phyloP scores from a whole-genome alignment of 768 basidiomycete genomes.

The Lactifluus subvellereus region DNA sequence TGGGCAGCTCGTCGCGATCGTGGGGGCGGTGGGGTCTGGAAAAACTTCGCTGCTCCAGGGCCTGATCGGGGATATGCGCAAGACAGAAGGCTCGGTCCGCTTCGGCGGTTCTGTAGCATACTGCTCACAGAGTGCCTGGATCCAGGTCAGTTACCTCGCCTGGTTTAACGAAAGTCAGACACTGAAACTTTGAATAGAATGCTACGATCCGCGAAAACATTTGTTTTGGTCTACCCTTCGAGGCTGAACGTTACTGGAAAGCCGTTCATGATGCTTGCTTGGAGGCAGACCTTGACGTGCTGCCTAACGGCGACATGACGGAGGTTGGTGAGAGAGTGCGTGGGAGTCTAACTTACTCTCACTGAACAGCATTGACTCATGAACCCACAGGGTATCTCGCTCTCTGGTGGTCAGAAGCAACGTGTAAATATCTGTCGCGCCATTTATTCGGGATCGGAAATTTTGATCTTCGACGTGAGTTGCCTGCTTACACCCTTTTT shows the following conservation, averaged over 20 bases:
- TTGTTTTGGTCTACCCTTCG: slow-evolving; percentile 78
- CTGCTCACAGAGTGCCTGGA: slow-evolving; percentile 88
- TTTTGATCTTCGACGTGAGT: slow-evolving; percentile 73
- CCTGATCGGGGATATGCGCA: slow-evolving; percentile 79
- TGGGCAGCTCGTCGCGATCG: slow-evolving; percentile 78
- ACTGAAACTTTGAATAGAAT: slow-evolving; percentile 39
- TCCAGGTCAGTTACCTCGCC: slow-evolving; percentile 46
- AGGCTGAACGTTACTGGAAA: slow-evolving; percentile 77
- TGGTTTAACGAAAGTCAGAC: background rate
- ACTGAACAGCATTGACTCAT: background rate
- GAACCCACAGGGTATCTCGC: slow-evolving; percentile 60
- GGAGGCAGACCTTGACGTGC: slow-evolving; percentile 72
- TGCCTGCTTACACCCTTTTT: background rate
- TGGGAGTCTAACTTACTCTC: background rate
- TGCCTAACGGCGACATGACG: slow-evolving; percentile 72
- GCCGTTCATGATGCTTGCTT: slow-evolving; percentile 74
- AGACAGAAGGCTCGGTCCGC: slow-evolving; percentile 54
- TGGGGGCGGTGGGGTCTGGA: slow-evolving; percentile 69
- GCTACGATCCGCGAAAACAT: slow-evolving; percentile 87
- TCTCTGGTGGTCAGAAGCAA: slow-evolving; percentile 80
- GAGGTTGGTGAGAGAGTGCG: slow-evolving; percentile 71
- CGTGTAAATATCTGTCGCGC: slow-evolving; percentile 82
- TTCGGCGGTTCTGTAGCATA: slow-evolving; percentile 78
- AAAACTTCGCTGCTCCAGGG: slow-evolving; percentile 70
- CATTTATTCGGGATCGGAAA: slow-evolving; percentile 80